Conservation (phyloP, 805 yeast species). For the Starmerella stigmatis region DNA sequence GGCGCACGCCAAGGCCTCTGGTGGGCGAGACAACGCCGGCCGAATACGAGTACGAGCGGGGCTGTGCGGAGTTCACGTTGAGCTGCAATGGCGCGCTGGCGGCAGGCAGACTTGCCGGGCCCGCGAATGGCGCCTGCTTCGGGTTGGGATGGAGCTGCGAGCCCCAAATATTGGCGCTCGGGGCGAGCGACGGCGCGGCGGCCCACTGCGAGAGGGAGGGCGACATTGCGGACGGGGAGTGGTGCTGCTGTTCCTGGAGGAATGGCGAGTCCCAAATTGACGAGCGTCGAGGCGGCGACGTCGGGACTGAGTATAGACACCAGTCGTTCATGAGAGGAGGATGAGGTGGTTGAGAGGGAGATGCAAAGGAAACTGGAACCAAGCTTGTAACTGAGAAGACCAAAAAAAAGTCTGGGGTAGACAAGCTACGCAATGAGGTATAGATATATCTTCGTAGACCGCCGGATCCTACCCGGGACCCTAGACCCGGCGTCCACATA, state of each 20-base stretch:
- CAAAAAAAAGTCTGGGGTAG: background rate
- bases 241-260: background rate
- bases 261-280: constrained; percentile 4
- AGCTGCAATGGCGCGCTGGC: background rate
- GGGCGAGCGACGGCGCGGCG: background rate
- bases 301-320: background rate
- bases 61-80: background rate
- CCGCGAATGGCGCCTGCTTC: background rate
- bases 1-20: background rate
- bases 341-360: background rate
- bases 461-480: constrained; percentile 10
- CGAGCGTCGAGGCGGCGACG: constrained; percentile 9
- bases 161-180: constrained; percentile 8
- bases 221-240: background rate
- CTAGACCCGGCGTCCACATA: constrained; percentile 9
- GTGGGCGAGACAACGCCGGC: too few species aligned
- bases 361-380: background rate
- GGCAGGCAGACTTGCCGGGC: too few species aligned
- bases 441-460: constrained; percentile 2
- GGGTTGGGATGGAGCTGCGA: constrained; percentile 3
- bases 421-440: background rate
- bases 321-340: background rate
- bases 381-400: background rate
- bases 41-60: too few species aligned
- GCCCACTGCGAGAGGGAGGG: background rate